Conservation (phyloP, 176 grass and related monocot genomes). For the Zea mays region DNA sequence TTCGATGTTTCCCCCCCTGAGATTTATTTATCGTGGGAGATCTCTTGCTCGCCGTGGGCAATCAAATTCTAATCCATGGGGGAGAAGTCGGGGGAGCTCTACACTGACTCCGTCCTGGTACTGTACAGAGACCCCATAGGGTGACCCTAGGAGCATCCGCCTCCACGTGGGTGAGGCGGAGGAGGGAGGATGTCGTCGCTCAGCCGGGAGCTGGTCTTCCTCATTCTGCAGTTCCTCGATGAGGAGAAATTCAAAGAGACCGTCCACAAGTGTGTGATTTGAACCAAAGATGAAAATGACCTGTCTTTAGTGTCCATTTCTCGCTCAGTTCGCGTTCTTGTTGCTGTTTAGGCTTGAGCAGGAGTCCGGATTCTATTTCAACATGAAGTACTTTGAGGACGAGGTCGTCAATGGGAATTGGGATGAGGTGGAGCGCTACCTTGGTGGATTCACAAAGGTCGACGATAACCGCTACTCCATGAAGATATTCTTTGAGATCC, state of each 20-base stretch:
- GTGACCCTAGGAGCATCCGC: conserved; percentile 26
- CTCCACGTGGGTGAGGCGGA: conserved; percentile 36
- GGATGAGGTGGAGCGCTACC: conserved; percentile 86
- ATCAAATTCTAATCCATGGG: background rate
- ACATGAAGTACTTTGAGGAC: conserved; percentile 93
- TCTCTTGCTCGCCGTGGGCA: conserved; percentile 6
- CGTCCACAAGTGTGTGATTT: conserved; percentile 70
- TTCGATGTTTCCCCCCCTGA: conserved; percentile 5
- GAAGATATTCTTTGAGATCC: conserved; percentile 97
- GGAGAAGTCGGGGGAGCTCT: background rate
- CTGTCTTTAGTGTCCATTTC: background rate
- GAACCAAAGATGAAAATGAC: background rate
- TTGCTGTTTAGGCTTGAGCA: conserved; percentile 66
- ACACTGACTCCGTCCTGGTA: conserved; percentile 12
- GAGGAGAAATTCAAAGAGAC: conserved; percentile 95
- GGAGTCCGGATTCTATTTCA: conserved; percentile 93
- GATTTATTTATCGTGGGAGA: conserved; percentile 26
- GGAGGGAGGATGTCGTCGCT: conserved; percentile 60
- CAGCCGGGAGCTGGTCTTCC: conserved; percentile 75
- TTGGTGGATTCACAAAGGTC: conserved; percentile 81
- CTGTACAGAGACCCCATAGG: conserved; percentile 28
- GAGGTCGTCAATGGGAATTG: conserved; percentile 81
- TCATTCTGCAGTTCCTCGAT: conserved; percentile 92
- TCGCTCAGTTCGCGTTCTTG: background rate
- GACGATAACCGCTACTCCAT: conserved; percentile 80